Evolutionary conservation across 306 rosid species (phyloP).

Genomic region (Lablab purpureus): DNA sequence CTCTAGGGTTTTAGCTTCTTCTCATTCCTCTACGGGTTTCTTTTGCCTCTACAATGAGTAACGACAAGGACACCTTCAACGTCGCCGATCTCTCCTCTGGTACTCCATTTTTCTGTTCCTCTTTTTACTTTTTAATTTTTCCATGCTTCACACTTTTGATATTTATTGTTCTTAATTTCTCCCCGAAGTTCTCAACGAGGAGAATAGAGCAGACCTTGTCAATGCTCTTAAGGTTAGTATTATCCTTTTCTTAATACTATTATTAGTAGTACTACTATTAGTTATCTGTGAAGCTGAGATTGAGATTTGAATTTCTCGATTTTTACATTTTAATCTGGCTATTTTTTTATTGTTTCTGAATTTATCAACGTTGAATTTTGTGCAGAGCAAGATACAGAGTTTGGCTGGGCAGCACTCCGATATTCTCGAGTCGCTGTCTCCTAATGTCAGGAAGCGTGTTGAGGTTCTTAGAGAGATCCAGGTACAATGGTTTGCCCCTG

Average conservation of each 20-base stretch:
- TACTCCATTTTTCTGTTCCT: background rate
- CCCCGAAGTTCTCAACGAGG: slow-evolving; percentile 69
- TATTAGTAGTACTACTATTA: too few species aligned
- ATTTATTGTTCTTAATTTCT: background rate
- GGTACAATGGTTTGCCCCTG: slow-evolving; percentile 45
- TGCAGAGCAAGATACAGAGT: slow-evolving; percentile 84
- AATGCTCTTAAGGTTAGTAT: slow-evolving; percentile 80
- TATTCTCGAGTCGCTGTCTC: slow-evolving; percentile 66
- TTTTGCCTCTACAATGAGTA: slow-evolving; percentile 60
- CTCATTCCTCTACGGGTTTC: background rate
- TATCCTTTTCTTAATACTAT: background rate
- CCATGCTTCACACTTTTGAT: background rate
- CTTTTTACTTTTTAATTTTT: background rate
- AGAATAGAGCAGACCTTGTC: slow-evolving; percentile 77
- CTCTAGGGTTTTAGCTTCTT: slow-evolving; percentile 88
- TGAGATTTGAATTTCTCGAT: background rate
- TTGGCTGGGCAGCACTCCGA: slow-evolving; percentile 87
- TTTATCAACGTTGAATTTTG: background rate
- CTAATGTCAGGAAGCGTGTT: slow-evolving; percentile 78
- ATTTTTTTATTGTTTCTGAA: background rate
- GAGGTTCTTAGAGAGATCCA: slow-evolving; percentile 91
- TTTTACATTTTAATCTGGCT: background rate
- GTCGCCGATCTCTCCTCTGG: slow-evolving; percentile 85
- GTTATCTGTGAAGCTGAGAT: background rate
- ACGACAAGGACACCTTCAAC: slow-evolving; percentile 69